Conservation (phyloP, 768 basidiomycete species). For the Russula griseocarnosa region DNA sequence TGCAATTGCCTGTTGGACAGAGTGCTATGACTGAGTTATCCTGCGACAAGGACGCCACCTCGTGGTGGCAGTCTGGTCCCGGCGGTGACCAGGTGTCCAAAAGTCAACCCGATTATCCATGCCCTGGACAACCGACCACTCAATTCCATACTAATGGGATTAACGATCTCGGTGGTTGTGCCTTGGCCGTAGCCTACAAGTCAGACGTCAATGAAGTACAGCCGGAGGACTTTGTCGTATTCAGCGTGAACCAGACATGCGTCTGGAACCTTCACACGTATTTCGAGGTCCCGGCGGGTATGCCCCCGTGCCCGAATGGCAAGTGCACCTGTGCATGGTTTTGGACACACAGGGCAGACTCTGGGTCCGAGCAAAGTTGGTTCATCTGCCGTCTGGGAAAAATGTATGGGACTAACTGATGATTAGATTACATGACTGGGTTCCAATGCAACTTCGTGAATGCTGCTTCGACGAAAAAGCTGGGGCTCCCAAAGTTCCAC, state of each 20-base stretch:
- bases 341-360: slow-evolving; percentile 40
- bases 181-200: slow-evolving; percentile 45
- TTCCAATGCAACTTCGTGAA: slow-evolving; percentile 42
- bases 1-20: slow-evolving; percentile 36
- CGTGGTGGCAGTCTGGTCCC: slow-evolving; percentile 27
- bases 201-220: slow-evolving; percentile 36
- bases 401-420: neutral
- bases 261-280: slow-evolving; percentile 41
- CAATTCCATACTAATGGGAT: slow-evolving; percentile 35
- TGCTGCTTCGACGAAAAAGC: slow-evolving; percentile 32
- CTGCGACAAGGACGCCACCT: slow-evolving; percentile 37
- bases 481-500: slow-evolving; percentile 36
- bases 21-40: slow-evolving; percentile 30
- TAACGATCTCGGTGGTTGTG: slow-evolving; percentile 38
- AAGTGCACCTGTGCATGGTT: slow-evolving; percentile 45
- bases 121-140: slow-evolving; percentile 27
- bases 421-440: slow-evolving; percentile 38
- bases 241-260: slow-evolving; percentile 44
- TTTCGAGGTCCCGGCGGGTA: slow-evolving; percentile 41
- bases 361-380: slow-evolving; percentile 39
- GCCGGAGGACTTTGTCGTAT: slow-evolving; percentile 43
- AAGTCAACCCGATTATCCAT: slow-evolving; percentile 29
- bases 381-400: neutral
- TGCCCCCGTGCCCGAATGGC: slow-evolving; percentile 43
- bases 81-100: slow-evolving; percentile 31